Conservation (phyloP, 2,329 filamentous ascomycete species). For the Cladosporium phlei region DNA sequence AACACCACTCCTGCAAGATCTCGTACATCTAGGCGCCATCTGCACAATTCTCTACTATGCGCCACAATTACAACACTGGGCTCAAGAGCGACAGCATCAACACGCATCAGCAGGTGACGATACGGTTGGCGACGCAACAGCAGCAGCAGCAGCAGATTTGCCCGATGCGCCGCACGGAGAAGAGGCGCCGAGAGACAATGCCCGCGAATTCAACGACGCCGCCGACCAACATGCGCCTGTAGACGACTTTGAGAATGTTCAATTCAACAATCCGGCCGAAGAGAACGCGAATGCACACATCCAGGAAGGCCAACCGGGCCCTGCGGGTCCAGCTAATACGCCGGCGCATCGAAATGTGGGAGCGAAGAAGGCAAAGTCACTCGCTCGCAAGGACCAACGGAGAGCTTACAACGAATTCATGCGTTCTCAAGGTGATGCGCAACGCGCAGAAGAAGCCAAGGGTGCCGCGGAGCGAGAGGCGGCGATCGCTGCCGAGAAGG, state of each 20-base stretch:
- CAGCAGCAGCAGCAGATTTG: not conserved
- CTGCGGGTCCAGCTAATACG: conserved; percentile 22
- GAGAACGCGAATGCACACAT: conserved; percentile 1
- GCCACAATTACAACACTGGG: conserved; percentile 40
- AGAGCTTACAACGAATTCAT: conserved; percentile 48
- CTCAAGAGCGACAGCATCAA: conserved; percentile 21
- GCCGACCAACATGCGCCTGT: not conserved
- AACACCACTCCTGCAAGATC: conserved; percentile 44
- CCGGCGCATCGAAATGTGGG: conserved; percentile 34
- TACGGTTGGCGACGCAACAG: not conserved
- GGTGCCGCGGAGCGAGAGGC: conserved; percentile 44
- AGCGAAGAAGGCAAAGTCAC: conserved; percentile 47
- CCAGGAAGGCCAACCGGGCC: conserved; percentile 28
- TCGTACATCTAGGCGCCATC: conserved; percentile 42
- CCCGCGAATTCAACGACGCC: conserved; percentile 9
- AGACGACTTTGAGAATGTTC: conserved; percentile 4
- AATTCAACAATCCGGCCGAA: conserved; percentile 13
- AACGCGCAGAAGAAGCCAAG: conserved; percentile 39
- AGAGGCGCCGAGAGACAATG: conserved; percentile 4
- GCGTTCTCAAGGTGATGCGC: conserved; percentile 44
- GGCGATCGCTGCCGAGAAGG: conserved; percentile 36
- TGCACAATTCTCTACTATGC: conserved; percentile 44
- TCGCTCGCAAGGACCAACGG: conserved; percentile 41
- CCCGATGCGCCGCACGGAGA: not conserved
- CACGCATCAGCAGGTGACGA: not conserved